Base-by-base conservation (phyloP, 139 green algal species). In the Chloropicon primus region DNA sequence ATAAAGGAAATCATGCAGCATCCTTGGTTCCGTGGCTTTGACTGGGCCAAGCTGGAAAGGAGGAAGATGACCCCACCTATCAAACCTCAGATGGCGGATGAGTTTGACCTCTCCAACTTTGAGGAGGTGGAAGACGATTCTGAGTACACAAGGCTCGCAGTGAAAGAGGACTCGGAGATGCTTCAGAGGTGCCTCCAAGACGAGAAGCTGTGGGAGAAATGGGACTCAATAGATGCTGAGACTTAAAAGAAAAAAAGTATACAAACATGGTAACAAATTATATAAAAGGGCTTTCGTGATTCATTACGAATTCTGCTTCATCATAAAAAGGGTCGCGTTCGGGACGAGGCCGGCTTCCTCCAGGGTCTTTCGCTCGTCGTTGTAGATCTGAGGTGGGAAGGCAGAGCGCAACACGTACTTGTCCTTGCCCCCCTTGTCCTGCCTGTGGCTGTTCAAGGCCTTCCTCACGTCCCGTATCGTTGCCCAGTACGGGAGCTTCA, bases 401-500 rank as follows among this genome's bases (percentile, higher is more conserved):
- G 82, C 85, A 10, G 72, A 78, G 21, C 82, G 71, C 5, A 89
- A 84, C 81, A 85, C 85, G 76, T 86, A 89, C 26, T 53, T 24
- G 21, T 22, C 21, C 29, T 71, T 24, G 54, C 79, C 79, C 53
- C 71, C 27, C 74, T 54, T 27, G 28, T 79, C 23, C 21, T 25
- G 71, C 1, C 83, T 75, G 26, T 89, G 83, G 27, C 73, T 41
- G 28, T 88, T 75, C 21, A 88, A 81, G 54, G 41, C 81, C 1
- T 76, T 26, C 0, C 84, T 73, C 73, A 90, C 78, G 1, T n/a
- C 72, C n/a, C 53, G 78, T 1, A 90, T 79, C 0, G 76, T 87
- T 75, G 85, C 84, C 5, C 83, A 79, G 54, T 83, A 86, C 26
- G 81, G 28, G 5, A 89, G 22, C 80, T 82, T 86, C 1, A 90